These are phyloP conservation scores for Leucogyrophana mollusca DNA, from an alignment of 768 basidiomycete genomes.

Conservation along the genomic window DNA sequence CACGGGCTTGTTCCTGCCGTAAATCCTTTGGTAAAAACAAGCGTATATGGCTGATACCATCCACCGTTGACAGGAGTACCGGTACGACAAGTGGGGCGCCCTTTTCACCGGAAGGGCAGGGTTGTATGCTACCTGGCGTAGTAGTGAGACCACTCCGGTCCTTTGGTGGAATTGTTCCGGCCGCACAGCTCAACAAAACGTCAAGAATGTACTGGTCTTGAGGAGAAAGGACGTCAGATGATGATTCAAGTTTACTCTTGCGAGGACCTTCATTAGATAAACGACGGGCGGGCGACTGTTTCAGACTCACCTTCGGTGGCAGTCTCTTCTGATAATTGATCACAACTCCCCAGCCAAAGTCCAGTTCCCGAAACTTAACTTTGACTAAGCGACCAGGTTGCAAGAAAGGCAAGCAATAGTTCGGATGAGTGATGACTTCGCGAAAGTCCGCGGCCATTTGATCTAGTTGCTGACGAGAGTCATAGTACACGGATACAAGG, in stretches of 20 bases:
- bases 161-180: slow-evolving; percentile 59
- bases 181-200: slow-evolving; percentile 80
- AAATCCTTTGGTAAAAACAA: slow-evolving; percentile 90
- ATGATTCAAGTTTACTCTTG: slow-evolving; percentile 26
- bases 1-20: slow-evolving; percentile 68
- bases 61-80: slow-evolving; percentile 81
- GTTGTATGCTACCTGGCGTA: slow-evolving; percentile 69
- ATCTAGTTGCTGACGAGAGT: slow-evolving; percentile 89
- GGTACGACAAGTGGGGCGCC: slow-evolving; percentile 87
- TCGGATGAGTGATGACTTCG: slow-evolving; percentile 92
- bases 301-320: slow-evolving; percentile 64
- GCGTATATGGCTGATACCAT: slow-evolving; percentile 83
- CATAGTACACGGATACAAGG: slow-evolving; percentile 86
- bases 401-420: slow-evolving; percentile 92
- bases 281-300: neutral
- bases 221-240: slow-evolving; percentile 67
- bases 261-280: neutral
- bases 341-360: slow-evolving; percentile 97
- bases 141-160: slow-evolving; percentile 53
- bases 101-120: slow-evolving; percentile 69
- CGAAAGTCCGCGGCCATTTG: slow-evolving; percentile 86
- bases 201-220: slow-evolving; percentile 94
- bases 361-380: slow-evolving; percentile 78
- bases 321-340: slow-evolving; percentile 89
- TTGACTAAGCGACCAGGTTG: slow-evolving; percentile 91